phyloP scores from a whole-genome alignment of 148 eudicot genomes.

The Cornus florida region DNA sequence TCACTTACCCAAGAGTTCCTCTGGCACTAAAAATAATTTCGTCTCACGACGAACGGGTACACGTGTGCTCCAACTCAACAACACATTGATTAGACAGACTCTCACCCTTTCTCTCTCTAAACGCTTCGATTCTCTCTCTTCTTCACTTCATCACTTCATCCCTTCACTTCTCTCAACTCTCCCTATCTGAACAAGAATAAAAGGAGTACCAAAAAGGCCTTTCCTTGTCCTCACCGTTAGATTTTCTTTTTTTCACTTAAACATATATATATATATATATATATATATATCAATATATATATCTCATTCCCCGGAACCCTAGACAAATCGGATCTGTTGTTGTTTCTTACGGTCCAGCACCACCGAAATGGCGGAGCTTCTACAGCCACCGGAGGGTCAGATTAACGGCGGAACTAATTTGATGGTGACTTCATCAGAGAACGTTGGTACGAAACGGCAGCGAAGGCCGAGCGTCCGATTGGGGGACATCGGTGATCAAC shows the following conservation, averaged over 20 bases:
- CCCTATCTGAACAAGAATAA: neutral
- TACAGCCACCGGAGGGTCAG: constrained; percentile 11
- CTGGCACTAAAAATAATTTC: no score
- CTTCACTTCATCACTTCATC: neutral
- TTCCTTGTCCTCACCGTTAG: neutral
- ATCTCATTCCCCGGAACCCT: neutral
- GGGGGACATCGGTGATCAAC: constrained; percentile 47
- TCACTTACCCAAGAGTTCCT: no score
- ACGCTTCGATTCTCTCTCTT: neutral
- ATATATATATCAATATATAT: neutral
- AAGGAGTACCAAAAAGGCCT: neutral
- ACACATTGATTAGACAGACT: neutral
- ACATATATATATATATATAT: neutral
- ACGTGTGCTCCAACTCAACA: neutral
- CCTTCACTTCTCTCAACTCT: constrained; percentile 3
- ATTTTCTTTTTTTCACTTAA: no score
- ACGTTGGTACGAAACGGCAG: constrained; percentile 33
- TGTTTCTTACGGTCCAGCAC: neutral
- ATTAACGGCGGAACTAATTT: constrained; percentile 9
- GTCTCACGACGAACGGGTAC: neutral
- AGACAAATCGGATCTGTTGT: neutral
- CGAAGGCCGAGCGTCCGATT: constrained; percentile 52
- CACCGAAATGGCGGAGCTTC: constrained; percentile 10
- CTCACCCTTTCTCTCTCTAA: constrained; percentile 2
- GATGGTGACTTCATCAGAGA: neutral